Base-by-base conservation (phyloP, 1,139 yeast species). In the Geotrichum klebahnii region DNA sequence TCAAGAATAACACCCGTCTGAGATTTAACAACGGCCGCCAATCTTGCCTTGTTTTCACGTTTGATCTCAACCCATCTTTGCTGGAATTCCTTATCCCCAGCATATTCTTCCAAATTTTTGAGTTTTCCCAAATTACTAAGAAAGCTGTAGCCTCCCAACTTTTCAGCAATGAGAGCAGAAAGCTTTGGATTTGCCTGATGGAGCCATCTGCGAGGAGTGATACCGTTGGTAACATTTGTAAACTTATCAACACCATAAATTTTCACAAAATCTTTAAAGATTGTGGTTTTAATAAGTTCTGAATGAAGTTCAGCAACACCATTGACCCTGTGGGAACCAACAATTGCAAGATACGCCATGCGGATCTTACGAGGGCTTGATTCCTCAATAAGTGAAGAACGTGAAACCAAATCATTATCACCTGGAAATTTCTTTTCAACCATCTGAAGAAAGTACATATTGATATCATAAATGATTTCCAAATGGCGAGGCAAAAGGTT, bases 231-330 rank as follows among this genome's bases (percentile, higher is more conserved):
- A 54, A 89, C 96, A 63, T 89, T 89, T 54, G 87, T 85, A 68
- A 89, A 89, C 69, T 85, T 86, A 57, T 85, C 87, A 31, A 76
- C 65, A 41, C 97, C 97, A 60, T 79, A 88, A 41, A 89, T 77
- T 56, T 76, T 77, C 54, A 89, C 97, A 67, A 89, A 89, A 69
- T 89, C 96, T 67, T 83, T 84, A 72, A 89, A 89, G 61, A 89
- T 86, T 5, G 96, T 88, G 36, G 95, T 85, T 66, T 79, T 84
- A 65, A 89, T 86, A 66, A 89, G 78, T 66, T 89, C 96, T 29
- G 96, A 87, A 71, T 89, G 97, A 61, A 89, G 75, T 69, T 89
- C 97, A 22, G 97, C 97, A 53, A 89, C 97, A 68, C 97, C 97
- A 66, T 89, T 89, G 53, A 88, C 96, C 68, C 82, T 85, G 69